Conservation (phyloP, 2,329 filamentous ascomycete species). For the Beauveria brongniartii region DNA sequence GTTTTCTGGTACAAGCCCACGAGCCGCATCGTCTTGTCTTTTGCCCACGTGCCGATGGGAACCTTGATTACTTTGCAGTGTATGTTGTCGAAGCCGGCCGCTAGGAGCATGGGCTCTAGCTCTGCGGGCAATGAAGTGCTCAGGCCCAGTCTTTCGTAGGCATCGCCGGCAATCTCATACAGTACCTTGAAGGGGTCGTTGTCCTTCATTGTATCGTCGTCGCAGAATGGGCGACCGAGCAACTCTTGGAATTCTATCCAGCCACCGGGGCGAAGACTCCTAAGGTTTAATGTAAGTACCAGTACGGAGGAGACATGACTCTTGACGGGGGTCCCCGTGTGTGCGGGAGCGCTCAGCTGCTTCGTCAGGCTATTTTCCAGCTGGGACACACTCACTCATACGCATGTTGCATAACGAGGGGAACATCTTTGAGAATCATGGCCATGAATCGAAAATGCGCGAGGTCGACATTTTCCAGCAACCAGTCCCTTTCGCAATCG, state of each 20-base stretch:
- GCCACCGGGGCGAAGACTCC: constrained; percentile 27
- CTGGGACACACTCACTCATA: constrained; percentile 23
- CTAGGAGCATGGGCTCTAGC: constrained; percentile 28
- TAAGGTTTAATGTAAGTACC: background rate
- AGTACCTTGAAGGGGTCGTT: constrained; percentile 31
- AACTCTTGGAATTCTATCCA: constrained; percentile 45
- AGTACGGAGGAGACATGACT: background rate
- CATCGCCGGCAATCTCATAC: constrained; percentile 23
- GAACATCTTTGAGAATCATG: constrained; percentile 41
- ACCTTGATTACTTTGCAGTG: constrained; percentile 34
- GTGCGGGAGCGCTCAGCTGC: background rate
- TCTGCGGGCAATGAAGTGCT: constrained; percentile 27
- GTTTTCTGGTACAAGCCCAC: constrained; percentile 38
- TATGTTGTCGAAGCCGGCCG: constrained; percentile 37
- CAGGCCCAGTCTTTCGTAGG: constrained; percentile 30
- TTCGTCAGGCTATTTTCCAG: no score
- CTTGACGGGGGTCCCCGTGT: background rate
- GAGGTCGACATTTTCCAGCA: constrained; percentile 46
- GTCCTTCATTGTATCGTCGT: constrained; percentile 35
- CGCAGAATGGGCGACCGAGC: constrained; percentile 31
- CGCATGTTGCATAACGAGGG: constrained; percentile 34
- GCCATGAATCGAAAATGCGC: constrained; percentile 45
- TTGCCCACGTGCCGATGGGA: constrained; percentile 38
- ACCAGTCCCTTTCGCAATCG: constrained; percentile 52
- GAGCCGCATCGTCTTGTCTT: constrained; percentile 30